Base-by-base conservation (phyloP, 1,139 yeast genomes). In the Petasospora fabianii region DNA sequence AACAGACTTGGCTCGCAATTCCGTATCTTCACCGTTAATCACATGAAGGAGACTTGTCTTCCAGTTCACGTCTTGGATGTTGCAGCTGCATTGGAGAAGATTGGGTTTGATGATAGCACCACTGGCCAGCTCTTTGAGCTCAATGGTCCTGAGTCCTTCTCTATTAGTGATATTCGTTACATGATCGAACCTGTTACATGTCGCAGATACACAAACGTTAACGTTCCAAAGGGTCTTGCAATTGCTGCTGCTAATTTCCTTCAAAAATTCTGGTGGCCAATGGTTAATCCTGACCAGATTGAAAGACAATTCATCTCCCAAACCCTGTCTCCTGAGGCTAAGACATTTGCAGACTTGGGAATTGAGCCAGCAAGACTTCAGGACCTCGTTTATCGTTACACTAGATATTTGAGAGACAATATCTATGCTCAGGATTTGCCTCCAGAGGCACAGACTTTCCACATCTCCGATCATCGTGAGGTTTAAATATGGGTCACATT, bases 61-160 rank as follows among this genome's bases (percentile, higher is more conserved):
- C 96, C 96, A 31, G 81, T 80, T n/a, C 85, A 80, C 58, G 90
- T 80, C 26, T 56, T 70, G 41, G 95, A 86, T 58, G 90, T 86
- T 39, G 94, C 95, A 15, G 68, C 75, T 49, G 95, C 85, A 8
- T 69, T 86, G 53, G 95, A 84, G 64, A 73, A 69, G 54, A 84
- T 86, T 53, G 92, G 87, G 13, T 86, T 68, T 60, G 92, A 86
- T 61, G 95, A 86, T 61, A 68, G 85, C 36, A 84, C 95, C 20
- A 72, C 71, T 20, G 95, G 95, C 46, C 75, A 84, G 64, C 74
- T 84, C 37, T 86, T 63, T 61, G 96, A 86, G 64, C 73, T 86
- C 49, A 71, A 68, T 56, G 95, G 95, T n/a, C 75, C 80, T 17
- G 84, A 84, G 60, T 70, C 72, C 54, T 73, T 78, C 60, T 61